Conservation (phyloP, 2,329 filamentous ascomycete genomes). For the Fusarium beomiforme region DNA sequence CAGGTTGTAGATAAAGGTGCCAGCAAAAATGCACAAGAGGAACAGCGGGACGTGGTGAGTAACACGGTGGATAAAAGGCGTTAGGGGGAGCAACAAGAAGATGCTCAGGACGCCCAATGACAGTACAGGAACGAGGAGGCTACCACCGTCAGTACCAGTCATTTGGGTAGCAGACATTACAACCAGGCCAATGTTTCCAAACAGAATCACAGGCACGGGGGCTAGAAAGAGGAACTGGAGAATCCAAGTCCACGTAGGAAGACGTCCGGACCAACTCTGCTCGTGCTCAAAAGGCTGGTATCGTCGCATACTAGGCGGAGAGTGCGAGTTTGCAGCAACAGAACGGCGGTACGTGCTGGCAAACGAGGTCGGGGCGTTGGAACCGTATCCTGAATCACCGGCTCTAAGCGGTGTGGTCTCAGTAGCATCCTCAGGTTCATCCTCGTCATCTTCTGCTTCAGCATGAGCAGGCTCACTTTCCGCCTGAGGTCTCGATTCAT, state of each 20-base stretch:
- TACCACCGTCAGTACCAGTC: conserved; percentile 85
- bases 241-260: conserved; percentile 89
- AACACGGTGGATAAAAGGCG: conserved; percentile 88
- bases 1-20: conserved; percentile 86
- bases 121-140: conserved; percentile 76
- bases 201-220: conserved; percentile 79
- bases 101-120: conserved; percentile 74
- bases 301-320: conserved; percentile 38
- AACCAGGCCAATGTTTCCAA: conserved; percentile 80
- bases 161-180: conserved; percentile 78
- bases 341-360: conserved; percentile 65
- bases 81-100: conserved; percentile 77
- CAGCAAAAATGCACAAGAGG: conserved; percentile 76
- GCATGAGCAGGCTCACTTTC: conserved; percentile 37
- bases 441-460: conserved; percentile 20
- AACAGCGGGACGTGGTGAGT: conserved; percentile 84
- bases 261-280: conserved; percentile 82
- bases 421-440: conserved; percentile 51
- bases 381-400: conserved; percentile 47
- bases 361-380: conserved; percentile 60
- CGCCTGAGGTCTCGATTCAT: conserved; percentile 13
- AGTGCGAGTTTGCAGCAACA: conserved; percentile 45
- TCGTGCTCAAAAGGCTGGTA: conserved; percentile 71
- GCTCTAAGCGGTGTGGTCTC: conserved; percentile 65
- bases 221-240: conserved; percentile 84